A percentile compares a stretch with the other conserved stretches of the same genome.
These are phyloP conservation scores for Buxus sempervirens DNA, from an alignment of 164 flowering plant genomes.

Conservation along the genomic window DNA sequence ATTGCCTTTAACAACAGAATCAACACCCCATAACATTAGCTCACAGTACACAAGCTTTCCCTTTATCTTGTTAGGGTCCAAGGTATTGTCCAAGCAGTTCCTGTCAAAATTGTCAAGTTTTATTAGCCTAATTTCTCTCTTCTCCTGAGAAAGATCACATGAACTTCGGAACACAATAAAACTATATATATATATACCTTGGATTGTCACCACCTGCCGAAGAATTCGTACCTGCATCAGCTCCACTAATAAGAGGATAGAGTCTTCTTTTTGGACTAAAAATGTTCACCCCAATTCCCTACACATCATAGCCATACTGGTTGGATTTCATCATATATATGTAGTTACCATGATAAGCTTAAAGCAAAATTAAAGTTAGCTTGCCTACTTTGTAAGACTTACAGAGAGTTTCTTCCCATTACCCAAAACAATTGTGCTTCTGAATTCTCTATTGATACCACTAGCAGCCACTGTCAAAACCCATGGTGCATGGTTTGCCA, in stretches of 20 bases:
- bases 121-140: too few species aligned
- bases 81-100: conserved; percentile 35
- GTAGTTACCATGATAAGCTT: too few species aligned
- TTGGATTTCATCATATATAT: too few species aligned
- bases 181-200: conserved; percentile 27
- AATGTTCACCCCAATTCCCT: conserved; percentile 65
- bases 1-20: conserved; percentile 44
- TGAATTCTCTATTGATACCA: conserved; percentile 52
- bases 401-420: conserved; percentile 45
- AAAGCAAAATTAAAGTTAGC: too few species aligned
- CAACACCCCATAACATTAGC: conserved; percentile 39
- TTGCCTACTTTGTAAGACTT: conserved; percentile 22
- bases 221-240: conserved; percentile 36
- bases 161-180: too few species aligned
- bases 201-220: conserved; percentile 21
- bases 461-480: conserved; percentile 73
- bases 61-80: conserved; percentile 59
- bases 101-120: conserved; percentile 17
- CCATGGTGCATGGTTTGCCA: conserved; percentile 76
- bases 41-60: conserved; percentile 62
- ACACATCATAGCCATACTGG: too few species aligned
- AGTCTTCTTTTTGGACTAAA: conserved; percentile 38
- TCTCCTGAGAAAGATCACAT: too few species aligned
- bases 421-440: conserved; percentile 49
- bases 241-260: conserved; percentile 64